phyloP scores from a whole-genome alignment of 2,329 filamentous ascomycete species.

The Pseudocercospora eumusae region DNA sequence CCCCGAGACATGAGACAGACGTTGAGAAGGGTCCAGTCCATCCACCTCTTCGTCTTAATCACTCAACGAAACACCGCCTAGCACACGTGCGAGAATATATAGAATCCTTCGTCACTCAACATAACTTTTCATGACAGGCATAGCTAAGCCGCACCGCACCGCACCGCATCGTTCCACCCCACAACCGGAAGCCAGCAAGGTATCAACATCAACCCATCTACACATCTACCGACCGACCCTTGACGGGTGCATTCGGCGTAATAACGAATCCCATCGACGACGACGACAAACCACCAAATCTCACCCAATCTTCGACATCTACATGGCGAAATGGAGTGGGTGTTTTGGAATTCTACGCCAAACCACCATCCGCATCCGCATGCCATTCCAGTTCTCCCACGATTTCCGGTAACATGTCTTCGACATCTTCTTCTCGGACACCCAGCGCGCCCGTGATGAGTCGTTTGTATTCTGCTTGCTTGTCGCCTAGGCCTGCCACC shows the following conservation, averaged over 20 bases:
- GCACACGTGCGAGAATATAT: too few species aligned
- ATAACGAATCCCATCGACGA: not conserved
- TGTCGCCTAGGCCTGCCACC: slow-evolving; percentile 67
- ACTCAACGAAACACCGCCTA: too few species aligned
- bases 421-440: slow-evolving; percentile 67
- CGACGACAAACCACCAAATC: not conserved
- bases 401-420: slow-evolving; percentile 59
- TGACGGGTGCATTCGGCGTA: not conserved
- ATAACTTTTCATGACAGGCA: not conserved
- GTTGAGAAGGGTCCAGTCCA: not conserved
- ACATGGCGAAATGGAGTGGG: too few species aligned
- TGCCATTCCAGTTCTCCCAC: slow-evolving; percentile 49
- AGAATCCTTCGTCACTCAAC: too few species aligned
- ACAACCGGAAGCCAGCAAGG: too few species aligned
- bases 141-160: not conserved
- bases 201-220: not conserved
- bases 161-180: too few species aligned
- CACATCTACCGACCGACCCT: not conserved
- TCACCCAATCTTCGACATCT: not conserved
- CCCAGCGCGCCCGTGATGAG: slow-evolving; percentile 69
- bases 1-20: not conserved
- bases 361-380: slow-evolving; percentile 24
- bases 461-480: slow-evolving; percentile 71
- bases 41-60: too few species aligned
- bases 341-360: slow-evolving; percentile 23